Percentiles rank a stretch among this genome's conserved stretches.
Evolutionary conservation across 345 rosid species (phyloP).

Genomic region (Gossypium stocksii): DNA sequence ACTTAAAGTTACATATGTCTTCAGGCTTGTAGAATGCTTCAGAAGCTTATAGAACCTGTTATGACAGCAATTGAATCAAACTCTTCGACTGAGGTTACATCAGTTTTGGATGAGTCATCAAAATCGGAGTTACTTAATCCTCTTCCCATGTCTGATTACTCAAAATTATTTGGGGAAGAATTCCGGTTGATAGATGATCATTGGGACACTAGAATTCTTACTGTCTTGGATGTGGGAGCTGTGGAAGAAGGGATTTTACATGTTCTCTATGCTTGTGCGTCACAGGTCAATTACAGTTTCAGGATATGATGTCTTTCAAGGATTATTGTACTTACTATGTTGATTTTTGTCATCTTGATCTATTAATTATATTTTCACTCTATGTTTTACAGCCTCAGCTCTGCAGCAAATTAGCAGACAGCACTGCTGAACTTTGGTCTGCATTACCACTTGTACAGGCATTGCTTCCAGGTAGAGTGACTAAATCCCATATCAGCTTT

Average conservation of each 20-base stretch:
- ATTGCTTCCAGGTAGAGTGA: conserved; percentile 64
- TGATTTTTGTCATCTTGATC: conserved; percentile 12
- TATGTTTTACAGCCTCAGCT: conserved; percentile 49
- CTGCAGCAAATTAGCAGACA: conserved; percentile 60
- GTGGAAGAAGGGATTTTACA: conserved; percentile 86
- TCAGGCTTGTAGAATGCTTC: conserved; percentile 64
- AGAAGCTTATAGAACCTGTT: conserved; percentile 49
- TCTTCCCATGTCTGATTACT: conserved; percentile 46
- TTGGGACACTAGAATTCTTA: conserved; percentile 49
- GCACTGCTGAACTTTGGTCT: conserved; percentile 57
- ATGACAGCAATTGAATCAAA: conserved; percentile 32
- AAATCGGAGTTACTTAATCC: conserved; percentile 37
- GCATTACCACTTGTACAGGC: conserved; percentile 79
- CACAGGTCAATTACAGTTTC: conserved; percentile 61
- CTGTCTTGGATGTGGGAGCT: conserved; percentile 58
- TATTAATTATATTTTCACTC: conserved; percentile 16
- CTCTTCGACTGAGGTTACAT: conserved; percentile 29
- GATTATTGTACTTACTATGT: conserved; percentile 10
- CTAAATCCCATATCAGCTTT: conserved; percentile 3
- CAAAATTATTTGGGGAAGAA: conserved; percentile 70
- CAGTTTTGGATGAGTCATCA: conserved; percentile 38
- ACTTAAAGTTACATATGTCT: conserved; percentile 12
- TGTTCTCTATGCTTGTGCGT: conserved; percentile 81
- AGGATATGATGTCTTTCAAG: conserved; percentile 10
- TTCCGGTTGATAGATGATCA: conserved; percentile 46